Conservation (phyloP, 1,284 basidiomycete genomes). For the Abortiporus biennis region DNA sequence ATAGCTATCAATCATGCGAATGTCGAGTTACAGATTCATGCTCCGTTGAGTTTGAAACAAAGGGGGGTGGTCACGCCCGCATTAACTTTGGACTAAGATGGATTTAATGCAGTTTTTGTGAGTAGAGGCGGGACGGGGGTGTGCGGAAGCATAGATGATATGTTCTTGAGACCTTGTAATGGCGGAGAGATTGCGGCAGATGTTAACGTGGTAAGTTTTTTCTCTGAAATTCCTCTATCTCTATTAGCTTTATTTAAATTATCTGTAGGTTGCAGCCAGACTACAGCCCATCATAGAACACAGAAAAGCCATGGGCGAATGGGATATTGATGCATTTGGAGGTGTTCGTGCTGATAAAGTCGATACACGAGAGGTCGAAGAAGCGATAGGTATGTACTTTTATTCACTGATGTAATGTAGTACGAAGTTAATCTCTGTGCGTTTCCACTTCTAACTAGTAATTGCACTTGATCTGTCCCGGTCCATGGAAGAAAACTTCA, state of each 20-base stretch:
- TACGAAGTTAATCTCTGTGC: too few species aligned
- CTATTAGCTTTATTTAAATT: too few species aligned
- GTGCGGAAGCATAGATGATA: conserved; percentile 2
- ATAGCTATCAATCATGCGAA: conserved; percentile 8
- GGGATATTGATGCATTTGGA: conserved; percentile 9
- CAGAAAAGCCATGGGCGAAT: conserved; percentile 3
- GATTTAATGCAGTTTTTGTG: conserved; percentile 8
- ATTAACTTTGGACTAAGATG: conserved; percentile 8
- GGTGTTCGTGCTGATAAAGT: conserved; percentile 2
- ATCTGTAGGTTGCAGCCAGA: conserved; percentile 4
- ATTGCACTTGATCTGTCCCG: conserved; percentile 8
- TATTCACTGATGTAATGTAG: too few species aligned
- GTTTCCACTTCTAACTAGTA: conserved; percentile 1
- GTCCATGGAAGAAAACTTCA: conserved; percentile 9
- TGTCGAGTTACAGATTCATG: conserved; percentile 9
- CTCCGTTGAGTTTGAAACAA: conserved; percentile 7
- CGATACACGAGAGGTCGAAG: conserved; percentile 9
- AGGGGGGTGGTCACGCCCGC: conserved; percentile 8
- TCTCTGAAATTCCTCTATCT: not conserved
- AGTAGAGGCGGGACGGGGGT: conserved; percentile 7
- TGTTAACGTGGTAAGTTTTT: conserved; percentile 7
- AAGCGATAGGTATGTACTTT: conserved; percentile 8
- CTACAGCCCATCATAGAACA: conserved; percentile 8
- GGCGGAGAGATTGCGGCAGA: conserved; percentile 11
- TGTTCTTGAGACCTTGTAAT: conserved; percentile 9